Percentiles rank a stretch among this genome's conserved stretches.
phyloP scores from a whole-genome alignment of 495 filamentous ascomycete species.

The Daldinia loculata region DNA sequence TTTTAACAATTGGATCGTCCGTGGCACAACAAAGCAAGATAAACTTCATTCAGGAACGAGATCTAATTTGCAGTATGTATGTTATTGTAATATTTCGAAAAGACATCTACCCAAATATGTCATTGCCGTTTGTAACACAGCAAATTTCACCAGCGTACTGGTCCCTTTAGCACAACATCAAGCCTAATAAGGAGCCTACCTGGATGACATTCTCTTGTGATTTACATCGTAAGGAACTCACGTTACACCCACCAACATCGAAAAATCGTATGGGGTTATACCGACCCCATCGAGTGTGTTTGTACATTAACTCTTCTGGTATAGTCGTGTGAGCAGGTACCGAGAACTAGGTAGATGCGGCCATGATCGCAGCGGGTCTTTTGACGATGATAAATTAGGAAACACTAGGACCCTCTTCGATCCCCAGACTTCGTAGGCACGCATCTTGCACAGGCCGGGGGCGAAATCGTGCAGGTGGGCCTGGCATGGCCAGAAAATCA shows the following conservation, averaged over 20 bases:
- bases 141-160: not conserved
- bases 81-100: not conserved
- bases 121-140: constrained; percentile 3
- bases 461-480: constrained; percentile 44
- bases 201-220: not conserved
- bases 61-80: not conserved
- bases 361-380: constrained; percentile 26
- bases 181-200: not conserved
- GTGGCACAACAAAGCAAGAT: constrained; percentile 1
- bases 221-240: constrained; percentile 2
- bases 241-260: constrained; percentile 25
- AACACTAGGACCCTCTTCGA: constrained; percentile 24
- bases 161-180: constrained; percentile 5
- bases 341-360: constrained; percentile 29
- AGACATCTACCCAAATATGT: not conserved
- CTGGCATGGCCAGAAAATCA: constrained; percentile 35
- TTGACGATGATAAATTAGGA: constrained; percentile 23
- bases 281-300: constrained; percentile 14
- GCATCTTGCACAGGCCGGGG: constrained; percentile 39
- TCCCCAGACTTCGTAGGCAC: constrained; percentile 38
- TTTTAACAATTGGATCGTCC: constrained; percentile 10
- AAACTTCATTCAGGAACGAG: not conserved
- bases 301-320: constrained; percentile 14
- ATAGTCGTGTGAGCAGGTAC: constrained; percentile 24
- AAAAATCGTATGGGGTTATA: constrained; percentile 8